Percentiles rank a stretch among this genome's conserved stretches.
These are phyloP conservation scores for Pelargonium citronellum DNA, from an alignment of 441 rosid genomes.

Conservation along the genomic window DNA sequence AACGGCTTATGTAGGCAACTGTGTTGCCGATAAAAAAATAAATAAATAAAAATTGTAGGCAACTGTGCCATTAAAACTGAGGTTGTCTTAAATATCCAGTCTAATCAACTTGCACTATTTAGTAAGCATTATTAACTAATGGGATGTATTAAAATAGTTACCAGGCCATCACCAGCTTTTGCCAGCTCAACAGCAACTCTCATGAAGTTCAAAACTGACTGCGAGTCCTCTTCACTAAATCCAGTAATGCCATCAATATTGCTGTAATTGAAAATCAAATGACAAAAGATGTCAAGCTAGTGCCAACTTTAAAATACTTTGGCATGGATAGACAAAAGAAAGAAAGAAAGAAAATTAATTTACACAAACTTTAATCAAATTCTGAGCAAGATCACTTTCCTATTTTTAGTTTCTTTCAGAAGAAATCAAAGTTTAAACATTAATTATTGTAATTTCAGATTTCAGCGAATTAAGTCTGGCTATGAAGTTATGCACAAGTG, in stretches of 20 bases:
- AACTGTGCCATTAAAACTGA: background rate
- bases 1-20: too few relatives aligned
- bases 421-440: too few relatives aligned
- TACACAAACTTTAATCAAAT: too few relatives aligned
- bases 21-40: too few relatives aligned
- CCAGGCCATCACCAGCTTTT: slow-evolving; percentile 49
- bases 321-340: background rate
- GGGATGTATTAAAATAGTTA: slow-evolving; percentile 31
- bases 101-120: background rate
- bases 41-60: too few relatives aligned
- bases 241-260: slow-evolving; percentile 80
- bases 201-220: slow-evolving; percentile 48
- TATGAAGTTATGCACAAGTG: too few relatives aligned
- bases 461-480: too few relatives aligned
- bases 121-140: slow-evolving; percentile 3
- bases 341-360: too few relatives aligned
- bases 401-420: too few relatives aligned
- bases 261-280: slow-evolving; percentile 33
- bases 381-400: too few relatives aligned
- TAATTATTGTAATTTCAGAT: too few relatives aligned
- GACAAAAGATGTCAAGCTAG: slow-evolving; percentile 6
- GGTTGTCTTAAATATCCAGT: background rate
- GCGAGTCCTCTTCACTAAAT: slow-evolving; percentile 56
- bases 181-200: slow-evolving; percentile 56
- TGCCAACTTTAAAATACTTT: background rate